Base-by-base conservation (phyloP, 2,329 filamentous ascomycete genomes). In the Scytalidium sp. region DNA sequence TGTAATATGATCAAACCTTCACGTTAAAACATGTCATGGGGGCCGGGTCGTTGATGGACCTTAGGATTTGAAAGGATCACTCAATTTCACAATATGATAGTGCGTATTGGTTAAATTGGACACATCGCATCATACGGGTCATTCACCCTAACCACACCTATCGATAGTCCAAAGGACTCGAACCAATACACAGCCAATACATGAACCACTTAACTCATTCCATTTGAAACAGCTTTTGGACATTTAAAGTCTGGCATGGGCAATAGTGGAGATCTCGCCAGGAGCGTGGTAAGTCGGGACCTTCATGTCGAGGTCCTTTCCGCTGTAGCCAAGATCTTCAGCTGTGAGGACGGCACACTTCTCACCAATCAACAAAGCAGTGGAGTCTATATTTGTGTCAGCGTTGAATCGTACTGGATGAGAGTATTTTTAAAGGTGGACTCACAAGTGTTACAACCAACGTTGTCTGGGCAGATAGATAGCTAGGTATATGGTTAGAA, bases 381-480 rank as follows among this genome's bases (percentile, higher is more conserved):
- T 89, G 54, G 81, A 79, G 65, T 84, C 84, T 13, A 79, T 82
- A 41, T 36, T 7, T 19, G 42, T 13, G n/a, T 45, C 3, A 63
- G 61, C 54, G 73, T 74, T 1, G 15, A 13, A 7, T 13, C 25
- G 2, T 27, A 20, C 29, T 19, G 13, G 2, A 39, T 27, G 36
- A 10, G n/a, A 6, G 9, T 21, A 27, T 9, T 27, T 27, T 27
- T 3, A 10, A 15, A 25, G n/a, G 45, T 43, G 15, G 22, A 59
- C 57, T 45, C 25, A 66, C 68, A 82, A 57, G 79, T 84, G 68
- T 85, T 84, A 70, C 81, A 84, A 53, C 84, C 87, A 19, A 90
- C 86, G 56, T 90, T 91, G 67, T 90, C 86, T 1, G 87, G 87
- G 67, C 86, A 90, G 72, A 90, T 88, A 45, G 78, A 84, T 41